Percentiles rank a stretch among this genome's conserved stretches.
Evolutionary conservation across 179 eudicot genomes (phyloP).

Genomic region (Corrigiola litoralis): DNA sequence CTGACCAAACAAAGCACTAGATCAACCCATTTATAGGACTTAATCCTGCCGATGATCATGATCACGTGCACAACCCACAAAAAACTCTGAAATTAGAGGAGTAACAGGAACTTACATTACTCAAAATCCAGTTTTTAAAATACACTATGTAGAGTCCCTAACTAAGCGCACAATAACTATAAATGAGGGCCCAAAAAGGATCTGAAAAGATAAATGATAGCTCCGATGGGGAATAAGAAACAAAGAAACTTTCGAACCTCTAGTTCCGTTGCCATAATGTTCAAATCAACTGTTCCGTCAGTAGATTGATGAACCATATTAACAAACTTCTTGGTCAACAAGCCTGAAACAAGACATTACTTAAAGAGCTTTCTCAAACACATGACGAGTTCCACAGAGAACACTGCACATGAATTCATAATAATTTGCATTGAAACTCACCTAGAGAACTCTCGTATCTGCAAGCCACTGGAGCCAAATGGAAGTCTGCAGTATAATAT

Average conservation of each 20-base stretch:
- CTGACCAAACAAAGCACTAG: not conserved
- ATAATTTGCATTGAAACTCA: not conserved
- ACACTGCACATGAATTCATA: not conserved
- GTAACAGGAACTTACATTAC: not conserved
- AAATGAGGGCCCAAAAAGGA: not conserved
- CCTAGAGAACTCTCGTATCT: slow-evolving; percentile 21
- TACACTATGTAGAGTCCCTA: not conserved
- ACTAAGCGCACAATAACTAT: too few relatives aligned
- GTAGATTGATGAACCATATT: slow-evolving; percentile 35
- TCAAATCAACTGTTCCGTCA: slow-evolving; percentile 56
- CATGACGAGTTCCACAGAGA: not conserved
- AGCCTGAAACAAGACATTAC: slow-evolving; percentile 29
- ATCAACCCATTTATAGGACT: not conserved
- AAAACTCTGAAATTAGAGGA: not conserved
- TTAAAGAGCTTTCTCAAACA: not conserved
- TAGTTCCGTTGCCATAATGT: slow-evolving; percentile 38
- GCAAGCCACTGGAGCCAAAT: slow-evolving; percentile 10
- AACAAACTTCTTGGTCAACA: slow-evolving; percentile 57
- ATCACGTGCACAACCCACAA: not conserved
- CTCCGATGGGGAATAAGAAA: not conserved
- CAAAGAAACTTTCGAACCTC: slow-evolving; percentile 22
- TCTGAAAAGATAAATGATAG: not conserved
- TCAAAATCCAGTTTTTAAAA: not conserved
- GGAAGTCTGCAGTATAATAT: slow-evolving; percentile 8
- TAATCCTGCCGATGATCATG: not conserved